Evolutionary conservation across 208 protist genomes (phyloP), one percentile per base, ranked within the genome.

Genomic region (Trypanosoma lewisi): DNA sequence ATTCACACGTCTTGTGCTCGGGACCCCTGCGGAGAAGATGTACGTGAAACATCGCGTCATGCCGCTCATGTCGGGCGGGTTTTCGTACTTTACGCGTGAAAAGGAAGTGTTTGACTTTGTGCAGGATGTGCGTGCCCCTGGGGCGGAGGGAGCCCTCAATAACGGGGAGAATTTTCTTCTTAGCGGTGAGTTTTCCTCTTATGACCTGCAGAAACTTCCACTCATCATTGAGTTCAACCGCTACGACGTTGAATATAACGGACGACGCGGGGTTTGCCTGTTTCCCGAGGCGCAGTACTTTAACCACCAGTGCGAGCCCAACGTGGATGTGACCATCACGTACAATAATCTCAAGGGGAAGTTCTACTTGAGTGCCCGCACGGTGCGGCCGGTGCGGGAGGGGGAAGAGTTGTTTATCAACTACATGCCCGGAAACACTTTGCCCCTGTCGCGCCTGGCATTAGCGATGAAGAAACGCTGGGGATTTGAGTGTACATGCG

Each of bases 171-270:
- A 75, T 66, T 88, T 67, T 42, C 67, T 94, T 17, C 57, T 85
- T 50, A 85, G 77, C 67, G 87, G 83, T 14, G 79, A 90, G 52
- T 91, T 89, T 47, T 87, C 81, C 28, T 89, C 87, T 2, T 94
- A 87, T 45, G 87, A 94, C 52, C 63, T 94, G 62, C 87, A 94
- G 66, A 89, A 89, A 55, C 70, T 94, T 21, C 83, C 87, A 2
- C 80, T 91, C 19, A 89, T 91, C 44, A 57, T 94, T 21, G 87
- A 94, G 67, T 94, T 94, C 59, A 94, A 94, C 60, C 83, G 87
- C 23, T 83, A 85, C 44, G 87, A 94, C 36, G 82, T 94, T 34
- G 83, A 90, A 69, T 90, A 94, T 71, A 80, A 79, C 52, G 83
- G 84, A 23, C 76, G 83, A 30, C 70, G 81, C 16, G 87, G 87